These are phyloP conservation scores for Oryza glumipatula DNA, from an alignment of 176 grass and related monocot genomes.

Conservation along the genomic window DNA sequence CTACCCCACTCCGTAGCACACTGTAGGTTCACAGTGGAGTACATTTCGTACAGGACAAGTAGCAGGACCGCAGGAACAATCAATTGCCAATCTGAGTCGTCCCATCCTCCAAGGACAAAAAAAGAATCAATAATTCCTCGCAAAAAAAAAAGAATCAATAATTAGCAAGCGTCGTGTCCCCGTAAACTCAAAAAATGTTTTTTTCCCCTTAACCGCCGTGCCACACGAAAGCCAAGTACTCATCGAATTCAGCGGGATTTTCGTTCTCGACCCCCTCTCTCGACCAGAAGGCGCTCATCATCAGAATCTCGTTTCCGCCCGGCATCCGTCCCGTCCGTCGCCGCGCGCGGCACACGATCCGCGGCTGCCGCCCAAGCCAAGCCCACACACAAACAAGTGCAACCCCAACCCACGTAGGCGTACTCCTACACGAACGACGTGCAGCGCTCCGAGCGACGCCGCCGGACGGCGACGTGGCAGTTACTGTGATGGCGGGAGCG, in stretches of 20 bases:
- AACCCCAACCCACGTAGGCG: too few species aligned
- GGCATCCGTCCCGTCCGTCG: not conserved
- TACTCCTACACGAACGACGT: not conserved
- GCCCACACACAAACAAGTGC: too few species aligned
- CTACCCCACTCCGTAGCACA: not conserved
- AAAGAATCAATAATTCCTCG: too few species aligned
- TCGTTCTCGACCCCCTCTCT: not conserved
- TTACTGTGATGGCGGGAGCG: not conserved
- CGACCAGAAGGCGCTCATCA: not conserved
- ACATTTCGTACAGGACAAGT: not conserved
- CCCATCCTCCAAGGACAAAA: not conserved
- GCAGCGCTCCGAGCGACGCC: not conserved
- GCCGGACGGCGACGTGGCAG: constrained; percentile 26
- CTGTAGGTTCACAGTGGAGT: not conserved
- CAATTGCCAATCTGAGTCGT: not conserved
- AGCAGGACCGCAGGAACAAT: not conserved
- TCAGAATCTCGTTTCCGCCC: not conserved
- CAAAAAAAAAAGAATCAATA: constrained; percentile 26
- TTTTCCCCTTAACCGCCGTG: not conserved
- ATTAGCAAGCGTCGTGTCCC: constrained; percentile 9
- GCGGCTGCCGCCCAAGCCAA: not conserved
- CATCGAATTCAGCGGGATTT: constrained; percentile 44
- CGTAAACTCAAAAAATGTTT: not conserved
- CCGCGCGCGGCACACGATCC: not conserved
- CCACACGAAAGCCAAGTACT: constrained; percentile 12